Percentiles rank a stretch among this genome's conserved stretches.
Conservation (phyloP, 306 rosid genomes). For the Malus asiatica region DNA sequence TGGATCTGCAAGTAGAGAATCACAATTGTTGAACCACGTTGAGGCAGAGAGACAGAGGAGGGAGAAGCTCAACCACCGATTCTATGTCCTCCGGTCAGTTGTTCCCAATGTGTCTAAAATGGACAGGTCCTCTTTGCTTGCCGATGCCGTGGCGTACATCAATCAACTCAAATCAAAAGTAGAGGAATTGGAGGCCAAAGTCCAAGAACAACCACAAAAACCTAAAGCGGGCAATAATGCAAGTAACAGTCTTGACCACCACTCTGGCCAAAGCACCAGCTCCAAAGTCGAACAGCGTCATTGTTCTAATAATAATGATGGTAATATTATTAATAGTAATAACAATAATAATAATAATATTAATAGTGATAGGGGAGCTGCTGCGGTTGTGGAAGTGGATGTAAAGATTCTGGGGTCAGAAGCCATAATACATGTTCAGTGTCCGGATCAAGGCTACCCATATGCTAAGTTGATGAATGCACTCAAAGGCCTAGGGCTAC, state of each 20-base stretch:
- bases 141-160: slow-evolving; percentile 38
- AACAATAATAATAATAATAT: not conserved
- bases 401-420: slow-evolving; percentile 36
- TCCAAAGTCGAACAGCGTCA: not conserved
- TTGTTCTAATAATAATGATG: not conserved
- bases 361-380: not conserved
- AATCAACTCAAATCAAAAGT: slow-evolving; percentile 33
- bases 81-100: slow-evolving; percentile 42
- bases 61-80: slow-evolving; percentile 35
- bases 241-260: not conserved
- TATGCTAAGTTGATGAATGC: slow-evolving; percentile 41
- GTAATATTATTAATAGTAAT: not conserved
- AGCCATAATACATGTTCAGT: slow-evolving; percentile 38
- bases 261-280: not conserved
- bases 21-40: slow-evolving; percentile 19
- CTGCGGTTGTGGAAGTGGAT: slow-evolving; percentile 16
- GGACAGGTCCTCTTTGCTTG: slow-evolving; percentile 47
- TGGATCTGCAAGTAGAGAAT: not conserved
- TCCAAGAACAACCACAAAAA: not conserved
- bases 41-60: slow-evolving; percentile 47
- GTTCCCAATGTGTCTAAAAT: slow-evolving; percentile 50
- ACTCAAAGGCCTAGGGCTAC: slow-evolving; percentile 26
- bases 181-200: slow-evolving; percentile 1
- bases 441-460: slow-evolving; percentile 31
- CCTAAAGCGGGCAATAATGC: not conserved